Evolutionary conservation across 2,329 filamentous ascomycete species (phyloP).

Genomic region (Microcyclospora pomicola): DNA sequence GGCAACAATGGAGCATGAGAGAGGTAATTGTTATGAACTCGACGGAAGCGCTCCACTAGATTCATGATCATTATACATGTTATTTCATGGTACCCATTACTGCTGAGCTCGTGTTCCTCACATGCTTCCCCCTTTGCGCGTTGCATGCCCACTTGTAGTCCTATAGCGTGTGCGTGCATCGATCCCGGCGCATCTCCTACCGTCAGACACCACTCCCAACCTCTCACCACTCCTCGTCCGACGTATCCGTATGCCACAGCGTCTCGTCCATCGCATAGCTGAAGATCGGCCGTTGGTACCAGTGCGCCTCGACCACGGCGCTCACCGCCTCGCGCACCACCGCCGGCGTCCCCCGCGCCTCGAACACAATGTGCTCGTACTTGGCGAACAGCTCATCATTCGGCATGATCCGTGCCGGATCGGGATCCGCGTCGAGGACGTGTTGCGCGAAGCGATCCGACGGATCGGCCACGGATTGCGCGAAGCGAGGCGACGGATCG

Average conservation of each 20-base stretch:
- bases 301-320: conserved; percentile 12
- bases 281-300: conserved; percentile 14
- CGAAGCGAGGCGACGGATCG: conserved; percentile 3
- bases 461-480: too few relatives aligned
- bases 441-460: conserved; percentile 1
- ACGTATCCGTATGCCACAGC: conserved; percentile 21
- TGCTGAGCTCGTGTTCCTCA: conserved; percentile 13
- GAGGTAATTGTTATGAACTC: conserved; percentile 18
- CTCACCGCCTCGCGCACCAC: conserved; percentile 9
- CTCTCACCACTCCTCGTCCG: conserved; percentile 21
- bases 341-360: conserved; percentile 7
- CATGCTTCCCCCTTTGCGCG: conserved; percentile 13
- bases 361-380: conserved; percentile 14
- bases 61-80: too few relatives aligned
- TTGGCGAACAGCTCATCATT: conserved; percentile 8
- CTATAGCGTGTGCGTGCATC: too few relatives aligned
- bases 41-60: conserved; percentile 3
- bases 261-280: conserved; percentile 19
- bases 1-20: conserved; percentile 23
- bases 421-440: conserved; percentile 3
- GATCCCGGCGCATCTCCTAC: conserved; percentile 17
- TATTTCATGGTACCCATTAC: conserved; percentile 13
- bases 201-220: background rate
- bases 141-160: conserved; percentile 21
- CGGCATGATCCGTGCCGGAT: conserved; percentile 7